Conservation (phyloP, 2,329 filamentous ascomycete species). For the Phyllosticta paracitricarpa region DNA sequence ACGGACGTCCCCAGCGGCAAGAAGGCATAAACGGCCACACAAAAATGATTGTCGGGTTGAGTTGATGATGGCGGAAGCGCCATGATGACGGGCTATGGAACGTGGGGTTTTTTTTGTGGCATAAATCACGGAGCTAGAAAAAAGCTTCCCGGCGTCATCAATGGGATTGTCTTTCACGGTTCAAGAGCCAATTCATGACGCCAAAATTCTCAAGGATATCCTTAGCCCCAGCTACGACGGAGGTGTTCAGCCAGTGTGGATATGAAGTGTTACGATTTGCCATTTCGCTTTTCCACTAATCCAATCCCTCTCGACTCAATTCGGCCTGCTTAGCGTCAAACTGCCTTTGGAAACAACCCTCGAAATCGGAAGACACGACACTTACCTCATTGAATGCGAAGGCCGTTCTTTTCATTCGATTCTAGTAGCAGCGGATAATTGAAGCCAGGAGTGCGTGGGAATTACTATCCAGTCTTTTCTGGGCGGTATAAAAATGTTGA, state of each 20-base stretch:
- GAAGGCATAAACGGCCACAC: slow-evolving; percentile 29
- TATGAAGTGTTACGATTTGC: neutral
- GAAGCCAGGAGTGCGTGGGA: no score
- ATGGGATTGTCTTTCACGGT: neutral
- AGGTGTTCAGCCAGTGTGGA: neutral
- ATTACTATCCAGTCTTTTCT: no score
- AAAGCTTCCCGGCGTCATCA: neutral
- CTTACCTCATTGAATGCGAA: no score
- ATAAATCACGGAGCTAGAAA: neutral
- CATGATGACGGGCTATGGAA: slow-evolving; percentile 2
- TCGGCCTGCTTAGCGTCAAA: no score
- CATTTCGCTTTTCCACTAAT: neutral
- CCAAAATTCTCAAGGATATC: neutral
- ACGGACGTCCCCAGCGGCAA: slow-evolving; percentile 44
- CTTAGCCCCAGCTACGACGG: neutral
- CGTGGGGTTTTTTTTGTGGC: neutral
- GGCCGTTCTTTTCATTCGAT: no score
- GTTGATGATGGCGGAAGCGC: neutral
- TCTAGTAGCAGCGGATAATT: no score
- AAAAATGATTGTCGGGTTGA: neutral
- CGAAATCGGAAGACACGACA: no score
- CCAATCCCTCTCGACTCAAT: no score
- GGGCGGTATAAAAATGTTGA: no score
- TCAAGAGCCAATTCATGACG: neutral
- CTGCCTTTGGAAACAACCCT: no score